phyloP scores from a whole-genome alignment of 1,139 yeast species.

The Suhomyces wounanorum region DNA sequence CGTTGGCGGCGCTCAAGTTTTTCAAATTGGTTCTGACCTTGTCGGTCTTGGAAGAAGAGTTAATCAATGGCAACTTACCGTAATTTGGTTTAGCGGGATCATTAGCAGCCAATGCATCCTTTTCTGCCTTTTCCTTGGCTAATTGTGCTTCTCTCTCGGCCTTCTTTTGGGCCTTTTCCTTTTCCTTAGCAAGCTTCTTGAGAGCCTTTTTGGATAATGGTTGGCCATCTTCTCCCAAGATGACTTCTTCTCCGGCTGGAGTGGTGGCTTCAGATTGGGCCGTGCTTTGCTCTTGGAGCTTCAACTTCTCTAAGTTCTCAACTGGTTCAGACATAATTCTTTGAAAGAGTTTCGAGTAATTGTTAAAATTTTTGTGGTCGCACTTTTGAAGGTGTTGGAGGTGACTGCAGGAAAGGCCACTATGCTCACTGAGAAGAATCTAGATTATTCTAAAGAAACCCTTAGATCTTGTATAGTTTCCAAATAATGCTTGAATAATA shows the following conservation, averaged over 20 bases:
- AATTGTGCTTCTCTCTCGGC: slow-evolving; percentile 89
- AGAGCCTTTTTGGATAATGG: slow-evolving; percentile 95
- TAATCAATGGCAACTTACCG: slow-evolving; percentile 87
- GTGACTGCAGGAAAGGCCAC: neutral
- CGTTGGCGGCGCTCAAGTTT: slow-evolving; percentile 62
- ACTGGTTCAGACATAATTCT: slow-evolving; percentile 34
- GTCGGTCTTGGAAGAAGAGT: slow-evolving; percentile 69
- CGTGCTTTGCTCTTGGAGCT: slow-evolving; percentile 25
- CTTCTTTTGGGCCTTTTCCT: slow-evolving; percentile 89
- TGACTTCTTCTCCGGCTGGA: slow-evolving; percentile 31
- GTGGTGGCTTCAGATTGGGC: slow-evolving; percentile 17
- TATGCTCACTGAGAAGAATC: neutral
- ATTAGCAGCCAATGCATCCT: slow-evolving; percentile 74
- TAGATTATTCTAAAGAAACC: neutral
- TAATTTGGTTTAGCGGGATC: slow-evolving; percentile 87
- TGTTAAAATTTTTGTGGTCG: slow-evolving; percentile 8
- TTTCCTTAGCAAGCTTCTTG: slow-evolving; percentile 91
- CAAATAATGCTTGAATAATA: too few relatives aligned
- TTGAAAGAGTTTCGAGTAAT: neutral
- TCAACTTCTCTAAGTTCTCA: slow-evolving; percentile 38
- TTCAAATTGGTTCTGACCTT: slow-evolving; percentile 56
- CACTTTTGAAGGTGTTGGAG: neutral
- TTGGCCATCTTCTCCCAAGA: slow-evolving; percentile 81
- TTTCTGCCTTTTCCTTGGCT: slow-evolving; percentile 84
- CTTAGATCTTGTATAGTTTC: too few relatives aligned